These are phyloP conservation scores for Zygoascus ofunaensis DNA, from an alignment of 805 yeast species.

Conservation along the genomic window DNA sequence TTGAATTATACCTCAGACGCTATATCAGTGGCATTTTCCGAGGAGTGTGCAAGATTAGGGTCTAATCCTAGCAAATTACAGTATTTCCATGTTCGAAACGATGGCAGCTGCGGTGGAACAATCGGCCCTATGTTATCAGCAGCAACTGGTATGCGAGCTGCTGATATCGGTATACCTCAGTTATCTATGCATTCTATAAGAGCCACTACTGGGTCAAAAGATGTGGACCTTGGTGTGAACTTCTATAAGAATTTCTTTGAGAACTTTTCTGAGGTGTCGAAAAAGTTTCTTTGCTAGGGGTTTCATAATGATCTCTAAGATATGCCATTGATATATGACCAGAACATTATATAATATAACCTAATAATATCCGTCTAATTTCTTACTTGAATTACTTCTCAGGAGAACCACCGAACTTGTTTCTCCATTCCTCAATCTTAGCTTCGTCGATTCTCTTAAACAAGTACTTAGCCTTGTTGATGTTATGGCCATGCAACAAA, in stretches of 20 bases:
- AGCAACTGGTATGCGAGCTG: conserved; percentile 40
- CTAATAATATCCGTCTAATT: too few relatives aligned
- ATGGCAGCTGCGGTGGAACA: conserved; percentile 79
- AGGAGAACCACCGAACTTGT: conserved; percentile 62
- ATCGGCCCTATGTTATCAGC: conserved; percentile 55
- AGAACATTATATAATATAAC: too few relatives aligned
- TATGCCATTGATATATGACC: too few relatives aligned
- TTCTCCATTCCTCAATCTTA: conserved; percentile 80
- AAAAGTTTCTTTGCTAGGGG: conserved; percentile 9
- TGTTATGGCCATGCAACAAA: conserved; percentile 71
- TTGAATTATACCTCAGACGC: conserved; percentile 80
- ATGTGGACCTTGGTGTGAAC: conserved; percentile 60
- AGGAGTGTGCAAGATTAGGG: conserved; percentile 48
- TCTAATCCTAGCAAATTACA: conserved; percentile 58
- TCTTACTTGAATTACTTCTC: too few relatives aligned
- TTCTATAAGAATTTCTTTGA: conserved; percentile 60
- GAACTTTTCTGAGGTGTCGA: conserved; percentile 48
- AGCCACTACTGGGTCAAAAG: conserved; percentile 69
- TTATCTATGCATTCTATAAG: conserved; percentile 81
- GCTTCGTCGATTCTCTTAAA: conserved; percentile 87
- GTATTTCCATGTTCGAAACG: conserved; percentile 78
- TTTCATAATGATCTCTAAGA: too few relatives aligned
- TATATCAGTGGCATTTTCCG: conserved; percentile 58
- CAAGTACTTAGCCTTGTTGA: conserved; percentile 84
- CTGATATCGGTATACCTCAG: conserved; percentile 78